Base-by-base conservation (phyloP, 2,329 filamentous ascomycete genomes). In the Neofusicoccum parvum region DNA sequence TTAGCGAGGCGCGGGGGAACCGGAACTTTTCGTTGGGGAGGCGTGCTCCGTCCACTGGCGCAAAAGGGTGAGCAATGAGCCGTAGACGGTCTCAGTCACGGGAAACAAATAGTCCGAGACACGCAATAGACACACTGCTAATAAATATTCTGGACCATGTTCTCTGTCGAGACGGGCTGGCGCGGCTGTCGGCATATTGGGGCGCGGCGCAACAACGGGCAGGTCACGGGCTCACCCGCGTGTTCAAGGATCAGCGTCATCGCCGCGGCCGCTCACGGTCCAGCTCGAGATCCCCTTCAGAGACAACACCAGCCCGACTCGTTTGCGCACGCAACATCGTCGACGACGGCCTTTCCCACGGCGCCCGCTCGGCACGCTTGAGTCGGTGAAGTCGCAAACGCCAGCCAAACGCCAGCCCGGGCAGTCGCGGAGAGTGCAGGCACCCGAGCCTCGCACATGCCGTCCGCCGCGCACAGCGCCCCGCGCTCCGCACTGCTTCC, bases 1-100 rank as follows among this genome's bases (percentile, higher is more conserved):
- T 49, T 32, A 63, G 60, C 60, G 60, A 45, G 62, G 62, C 62
- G 62, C 50, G 39, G 41, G 62, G 60, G 27, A 63, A 53, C 10
- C 36, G 27, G 15, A 17, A 5, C 3, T 48, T 56, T 17, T 46
- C 36, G 32, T 32, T 20, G 3, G 27, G 14, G 17, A 17, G 32
- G n/a, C 27, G 6, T 5, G 32, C 20, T 12, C 23, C 17, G 17
- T 23, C 12, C 10, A 23, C 14, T 17, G 6, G n/a, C 12, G 17
- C 27, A 9, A 60, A 23, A 48, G 7, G 32, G 17, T 27, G 32
- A 43, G 14, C 10, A 17, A n/a, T 20, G 12, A 56, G 20, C 32
- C 6, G n/a, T 27, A 37, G 32, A 49, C 39, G 11, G 43, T 3
- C 12, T 27, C 20, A 6, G 37, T 41, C 20, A 34, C 36, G 12